Conservation (phyloP, 805 yeast genomes). For the Myxozyma nipponensis region DNA sequence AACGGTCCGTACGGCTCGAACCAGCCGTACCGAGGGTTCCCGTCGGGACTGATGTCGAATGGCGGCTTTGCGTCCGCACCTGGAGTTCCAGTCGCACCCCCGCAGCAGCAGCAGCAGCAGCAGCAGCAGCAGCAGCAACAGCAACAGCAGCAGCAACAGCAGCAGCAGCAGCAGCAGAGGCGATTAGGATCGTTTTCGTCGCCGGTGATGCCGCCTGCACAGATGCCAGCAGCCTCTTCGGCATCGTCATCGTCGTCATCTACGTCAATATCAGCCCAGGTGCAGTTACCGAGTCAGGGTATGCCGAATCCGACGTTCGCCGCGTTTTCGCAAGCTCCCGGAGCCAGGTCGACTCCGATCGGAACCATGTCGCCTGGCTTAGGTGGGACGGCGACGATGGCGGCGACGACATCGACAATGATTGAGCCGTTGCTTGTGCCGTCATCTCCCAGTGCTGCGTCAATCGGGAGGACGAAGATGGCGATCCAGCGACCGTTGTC, state of each 20-base stretch:
- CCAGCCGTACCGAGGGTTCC: not conserved
- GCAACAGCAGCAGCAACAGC: constrained; percentile 5
- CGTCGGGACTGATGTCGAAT: not conserved
- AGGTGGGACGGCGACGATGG: not conserved
- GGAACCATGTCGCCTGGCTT: constrained; percentile 8
- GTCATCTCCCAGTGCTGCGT: constrained; percentile 11
- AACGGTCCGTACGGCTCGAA: not conserved
- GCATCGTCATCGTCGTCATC: not conserved
- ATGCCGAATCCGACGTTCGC: not conserved
- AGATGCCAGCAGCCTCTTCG: not conserved
- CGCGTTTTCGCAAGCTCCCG: constrained; percentile 4
- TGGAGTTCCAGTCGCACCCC: not conserved
- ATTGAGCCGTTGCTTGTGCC: constrained; percentile 6
- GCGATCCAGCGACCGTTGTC: constrained; percentile 22
- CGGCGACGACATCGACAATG: constrained; percentile 1
- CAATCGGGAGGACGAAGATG: not conserved
- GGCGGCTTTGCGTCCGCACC: not conserved
- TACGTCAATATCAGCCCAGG: not conserved
- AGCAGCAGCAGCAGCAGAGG: not conserved
- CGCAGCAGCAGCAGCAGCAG: not conserved
- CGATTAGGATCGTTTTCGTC: not conserved
- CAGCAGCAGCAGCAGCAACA: constrained; percentile 5
- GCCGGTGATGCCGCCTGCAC: not conserved
- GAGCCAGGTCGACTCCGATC: constrained; percentile 6
- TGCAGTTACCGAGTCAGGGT: not conserved